A percentile compares a stretch with the other conserved stretches of the same genome.
Evolutionary conservation across 805 yeast genomes (phyloP).

Genomic region (Cyberlindnera amylophila): DNA sequence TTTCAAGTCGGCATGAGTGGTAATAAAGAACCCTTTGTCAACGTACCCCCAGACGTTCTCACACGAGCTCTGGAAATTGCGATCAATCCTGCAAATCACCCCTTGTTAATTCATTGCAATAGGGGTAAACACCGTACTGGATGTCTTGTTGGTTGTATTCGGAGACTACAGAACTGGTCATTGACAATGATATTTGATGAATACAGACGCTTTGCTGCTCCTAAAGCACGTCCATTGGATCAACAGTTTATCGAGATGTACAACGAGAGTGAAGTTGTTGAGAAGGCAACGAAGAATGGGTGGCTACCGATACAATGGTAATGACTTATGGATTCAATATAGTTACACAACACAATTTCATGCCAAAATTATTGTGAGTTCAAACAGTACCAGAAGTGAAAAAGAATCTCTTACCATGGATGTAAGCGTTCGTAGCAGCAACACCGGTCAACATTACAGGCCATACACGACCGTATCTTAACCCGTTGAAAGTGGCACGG

Average conservation of each 20-base stretch:
- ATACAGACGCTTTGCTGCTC: constrained; percentile 89
- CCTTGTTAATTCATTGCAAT: constrained; percentile 90
- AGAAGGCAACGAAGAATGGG: constrained; percentile 45
- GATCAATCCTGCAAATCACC: constrained; percentile 83
- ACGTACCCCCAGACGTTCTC: constrained; percentile 61
- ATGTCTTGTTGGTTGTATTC: constrained; percentile 87
- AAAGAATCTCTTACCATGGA: constrained; percentile 71
- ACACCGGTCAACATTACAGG: constrained; percentile 57
- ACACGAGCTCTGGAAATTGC: constrained; percentile 80
- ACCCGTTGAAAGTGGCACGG: constrained; percentile 45
- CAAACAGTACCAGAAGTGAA: constrained; percentile 21
- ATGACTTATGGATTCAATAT: too few relatives aligned
- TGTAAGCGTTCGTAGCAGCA: constrained; percentile 57
- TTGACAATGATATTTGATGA: constrained; percentile 93
- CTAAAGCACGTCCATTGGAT: constrained; percentile 92
- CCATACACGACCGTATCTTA: constrained; percentile 55
- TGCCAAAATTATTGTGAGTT: too few relatives aligned
- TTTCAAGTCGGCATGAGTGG: constrained; percentile 93
- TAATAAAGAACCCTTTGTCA: constrained; percentile 91
- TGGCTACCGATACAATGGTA: constrained; percentile 75
- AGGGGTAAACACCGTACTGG: constrained; percentile 97
- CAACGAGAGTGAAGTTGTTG: constrained; percentile 58
- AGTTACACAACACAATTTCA: too few relatives aligned
- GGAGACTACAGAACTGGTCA: constrained; percentile 90
- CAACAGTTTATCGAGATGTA: constrained; percentile 93